phyloP scores from a whole-genome alignment of 345 rosid species.

The Gossypium longicalyx region DNA sequence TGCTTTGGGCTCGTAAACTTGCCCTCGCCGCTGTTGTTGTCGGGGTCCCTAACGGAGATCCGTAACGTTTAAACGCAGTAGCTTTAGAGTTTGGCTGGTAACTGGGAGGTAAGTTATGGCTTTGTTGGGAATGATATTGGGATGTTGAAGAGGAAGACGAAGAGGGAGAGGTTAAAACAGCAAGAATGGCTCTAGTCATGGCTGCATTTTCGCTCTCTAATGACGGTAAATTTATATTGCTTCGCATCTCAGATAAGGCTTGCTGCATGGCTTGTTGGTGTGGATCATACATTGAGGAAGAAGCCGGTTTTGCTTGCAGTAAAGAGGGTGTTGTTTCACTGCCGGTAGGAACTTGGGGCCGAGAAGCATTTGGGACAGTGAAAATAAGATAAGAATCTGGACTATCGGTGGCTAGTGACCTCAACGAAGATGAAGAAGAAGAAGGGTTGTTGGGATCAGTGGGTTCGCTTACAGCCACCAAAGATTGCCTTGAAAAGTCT shows the following conservation, averaged over 20 bases:
- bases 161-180: slow-evolving; percentile 53
- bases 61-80: slow-evolving; percentile 49
- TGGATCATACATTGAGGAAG: slow-evolving; percentile 14
- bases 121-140: slow-evolving; percentile 21
- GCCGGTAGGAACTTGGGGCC: slow-evolving; percentile 13
- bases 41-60: slow-evolving; percentile 12
- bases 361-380: slow-evolving; percentile 36
- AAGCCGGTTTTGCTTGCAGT: slow-evolving; percentile 17
- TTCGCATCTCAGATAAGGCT: slow-evolving; percentile 22
- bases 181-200: slow-evolving; percentile 62
- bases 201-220: slow-evolving; percentile 45
- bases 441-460: slow-evolving; percentile 31
- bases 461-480: slow-evolving; percentile 21
- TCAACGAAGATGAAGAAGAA: slow-evolving; percentile 70
- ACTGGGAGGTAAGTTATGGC: slow-evolving; percentile 17
- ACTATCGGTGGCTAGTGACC: slow-evolving; percentile 59
- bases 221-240: slow-evolving; percentile 27
- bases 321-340: slow-evolving; percentile 15
- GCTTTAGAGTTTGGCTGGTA: slow-evolving; percentile 8
- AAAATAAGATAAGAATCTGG: slow-evolving; percentile 56
- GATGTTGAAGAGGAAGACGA: slow-evolving; percentile 50
- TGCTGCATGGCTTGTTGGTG: slow-evolving; percentile 43
- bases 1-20: slow-evolving; percentile 28
- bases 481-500: slow-evolving; percentile 39
- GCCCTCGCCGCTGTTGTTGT: slow-evolving; percentile 13